These are phyloP conservation scores for Durio zibethinus DNA, from an alignment of 345 rosid species.

Conservation along the genomic window DNA sequence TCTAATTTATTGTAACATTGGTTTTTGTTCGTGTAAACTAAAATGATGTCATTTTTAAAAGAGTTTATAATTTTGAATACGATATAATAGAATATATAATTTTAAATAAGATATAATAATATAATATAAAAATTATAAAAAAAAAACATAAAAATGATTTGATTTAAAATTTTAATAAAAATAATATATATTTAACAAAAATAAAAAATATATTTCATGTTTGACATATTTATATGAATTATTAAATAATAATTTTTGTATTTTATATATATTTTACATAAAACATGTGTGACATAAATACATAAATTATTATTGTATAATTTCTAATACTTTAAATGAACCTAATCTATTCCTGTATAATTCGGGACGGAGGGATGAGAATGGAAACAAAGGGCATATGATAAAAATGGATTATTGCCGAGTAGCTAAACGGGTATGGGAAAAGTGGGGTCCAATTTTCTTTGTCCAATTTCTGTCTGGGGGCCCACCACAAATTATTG, in stretches of 20 bases:
- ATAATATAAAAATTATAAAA: too few species aligned
- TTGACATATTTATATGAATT: too few species aligned
- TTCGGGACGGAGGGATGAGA: background rate
- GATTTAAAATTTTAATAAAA: too few species aligned
- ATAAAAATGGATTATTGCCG: slow-evolving; percentile 9
- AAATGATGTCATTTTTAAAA: slow-evolving; percentile 12
- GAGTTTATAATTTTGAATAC: too few species aligned
- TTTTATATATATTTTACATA: too few species aligned
- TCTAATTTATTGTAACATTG: background rate
- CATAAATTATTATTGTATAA: background rate
- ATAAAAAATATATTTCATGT: too few species aligned
- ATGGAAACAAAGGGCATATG: background rate
- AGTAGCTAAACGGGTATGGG: background rate
- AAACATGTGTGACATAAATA: too few species aligned
- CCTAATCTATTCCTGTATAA: slow-evolving; percentile 18
- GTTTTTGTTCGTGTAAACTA: background rate
- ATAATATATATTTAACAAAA: too few species aligned
- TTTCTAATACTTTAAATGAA: background rate
- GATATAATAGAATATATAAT: too few species aligned
- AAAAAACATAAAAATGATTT: too few species aligned
- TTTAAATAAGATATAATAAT: too few species aligned
- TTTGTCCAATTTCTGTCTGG: slow-evolving; percentile 7
- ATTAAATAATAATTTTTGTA: too few species aligned
- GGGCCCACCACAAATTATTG: slow-evolving; percentile 16
- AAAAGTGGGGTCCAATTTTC: background rate